phyloP scores from a whole-genome alignment of 768 basidiomycete species.

The Cubamyces sp. region DNA sequence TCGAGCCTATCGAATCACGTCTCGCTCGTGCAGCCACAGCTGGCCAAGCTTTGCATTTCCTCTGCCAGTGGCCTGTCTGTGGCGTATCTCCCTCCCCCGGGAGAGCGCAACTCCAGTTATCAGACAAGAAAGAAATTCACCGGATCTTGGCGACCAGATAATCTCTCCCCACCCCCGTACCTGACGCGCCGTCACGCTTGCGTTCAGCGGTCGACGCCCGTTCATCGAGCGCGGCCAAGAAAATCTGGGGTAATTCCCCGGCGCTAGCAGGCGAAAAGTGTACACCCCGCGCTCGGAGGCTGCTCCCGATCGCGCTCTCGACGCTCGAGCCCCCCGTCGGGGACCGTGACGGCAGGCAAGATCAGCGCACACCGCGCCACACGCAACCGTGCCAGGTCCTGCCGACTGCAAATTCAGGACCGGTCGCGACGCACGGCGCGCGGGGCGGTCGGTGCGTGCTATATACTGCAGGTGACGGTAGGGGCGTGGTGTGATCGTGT shows the following conservation, averaged over 20 bases:
- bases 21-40: too few relatives aligned
- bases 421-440: background rate
- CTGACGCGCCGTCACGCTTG: slow-evolving; percentile 6
- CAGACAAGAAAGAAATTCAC: background rate
- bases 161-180: background rate
- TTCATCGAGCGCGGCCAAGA: background rate
- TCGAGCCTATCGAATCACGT: too few relatives aligned
- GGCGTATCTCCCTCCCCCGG: too few relatives aligned
- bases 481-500: background rate
- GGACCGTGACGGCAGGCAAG: background rate
- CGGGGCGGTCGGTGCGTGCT: background rate
- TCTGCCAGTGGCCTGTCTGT: too few relatives aligned
- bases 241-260: slow-evolving; percentile 16
- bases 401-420: slow-evolving; percentile 17
- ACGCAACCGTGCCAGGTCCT: background rate
- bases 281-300: slow-evolving; percentile 6
- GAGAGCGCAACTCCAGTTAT: background rate
- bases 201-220: too few relatives aligned
- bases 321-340: background rate
- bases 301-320: slow-evolving; percentile 5
- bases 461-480: background rate
- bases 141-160: background rate
- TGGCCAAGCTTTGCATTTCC: background rate
- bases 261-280: slow-evolving; percentile 10
- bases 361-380: slow-evolving; percentile 10